Conservation (phyloP, 495 filamentous ascomycete species). For the Daldinia grandis region DNA sequence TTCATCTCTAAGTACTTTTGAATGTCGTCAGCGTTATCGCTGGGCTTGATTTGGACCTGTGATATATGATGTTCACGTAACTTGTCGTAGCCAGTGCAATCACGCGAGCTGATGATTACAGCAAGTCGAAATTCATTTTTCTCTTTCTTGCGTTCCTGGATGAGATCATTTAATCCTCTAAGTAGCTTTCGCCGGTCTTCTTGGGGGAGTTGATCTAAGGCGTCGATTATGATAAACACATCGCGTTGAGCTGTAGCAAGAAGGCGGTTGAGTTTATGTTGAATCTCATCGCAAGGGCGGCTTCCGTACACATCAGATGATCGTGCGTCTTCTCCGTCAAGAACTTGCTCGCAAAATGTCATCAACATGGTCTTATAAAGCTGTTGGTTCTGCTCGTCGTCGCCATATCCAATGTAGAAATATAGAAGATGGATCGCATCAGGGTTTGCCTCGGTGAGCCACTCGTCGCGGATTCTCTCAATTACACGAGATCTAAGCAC, state of each 20-base stretch:
- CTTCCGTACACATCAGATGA: neutral
- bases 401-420: constrained; percentile 6
- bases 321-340: neutral
- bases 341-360: constrained; percentile 8
- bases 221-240: constrained; percentile 33
- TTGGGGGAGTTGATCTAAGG: constrained; percentile 8
- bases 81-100: neutral
- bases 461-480: neutral
- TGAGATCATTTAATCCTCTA: neutral
- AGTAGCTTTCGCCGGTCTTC: neutral
- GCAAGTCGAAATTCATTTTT: neutral
- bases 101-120: constrained; percentile 5
- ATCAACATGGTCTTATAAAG: constrained; percentile 10
- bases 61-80: neutral
- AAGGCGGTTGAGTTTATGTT: neutral
- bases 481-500: neutral
- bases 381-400: neutral
- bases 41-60: neutral
- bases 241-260: constrained; percentile 1
- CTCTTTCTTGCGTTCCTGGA: constrained; percentile 2
- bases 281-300: neutral
- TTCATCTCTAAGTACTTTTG: constrained; percentile 2
- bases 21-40: neutral
- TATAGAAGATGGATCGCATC: constrained; percentile 4
- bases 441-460: neutral